Conservation (phyloP, 805 yeast genomes). For the Kazachstania kunashirensis region DNA sequence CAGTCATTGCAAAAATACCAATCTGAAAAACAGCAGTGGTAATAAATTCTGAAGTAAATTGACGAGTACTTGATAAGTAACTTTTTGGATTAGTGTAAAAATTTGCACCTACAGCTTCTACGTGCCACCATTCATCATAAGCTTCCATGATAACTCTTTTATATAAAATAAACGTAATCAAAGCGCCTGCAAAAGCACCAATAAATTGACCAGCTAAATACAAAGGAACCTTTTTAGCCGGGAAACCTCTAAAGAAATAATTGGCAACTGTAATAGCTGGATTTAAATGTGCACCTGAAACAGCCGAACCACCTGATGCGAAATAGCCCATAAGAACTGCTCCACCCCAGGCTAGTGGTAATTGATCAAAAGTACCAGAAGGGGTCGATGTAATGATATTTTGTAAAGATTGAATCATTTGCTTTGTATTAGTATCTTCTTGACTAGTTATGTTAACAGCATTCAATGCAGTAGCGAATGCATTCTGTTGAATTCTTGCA, state of each 20-base stretch:
- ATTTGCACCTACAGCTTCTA: conserved; percentile 33
- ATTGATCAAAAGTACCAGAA: conserved; percentile 35
- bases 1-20: conserved; percentile 42
- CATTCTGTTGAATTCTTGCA: conserved; percentile 16
- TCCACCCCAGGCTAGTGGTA: conserved; percentile 44
- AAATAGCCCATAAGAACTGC: conserved; percentile 45
- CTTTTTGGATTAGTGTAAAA: conserved; percentile 39
- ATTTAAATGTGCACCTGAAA: conserved; percentile 50
- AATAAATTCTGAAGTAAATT: conserved; percentile 40
- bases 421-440: conserved; percentile 5
- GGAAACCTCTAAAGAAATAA: conserved; percentile 43
- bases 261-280: conserved; percentile 42
- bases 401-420: conserved; percentile 5
- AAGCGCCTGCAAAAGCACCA: conserved; percentile 41
- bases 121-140: conserved; percentile 19
- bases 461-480: conserved; percentile 4
- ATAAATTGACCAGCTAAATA: conserved; percentile 40
- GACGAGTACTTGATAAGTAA: conserved; percentile 35
- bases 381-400: conserved; percentile 7
- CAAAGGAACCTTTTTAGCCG: conserved; percentile 37
- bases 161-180: conserved; percentile 38
- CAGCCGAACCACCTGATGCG: conserved; percentile 40
- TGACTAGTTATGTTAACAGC: conserved; percentile 1
- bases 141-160: conserved; percentile 28
- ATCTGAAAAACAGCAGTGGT: conserved; percentile 37